A percentile compares a stretch with the other conserved stretches of the same genome.
phyloP scores from a whole-genome alignment of 2,329 filamentous ascomycete genomes.

The Scedosporium boydii region DNA sequence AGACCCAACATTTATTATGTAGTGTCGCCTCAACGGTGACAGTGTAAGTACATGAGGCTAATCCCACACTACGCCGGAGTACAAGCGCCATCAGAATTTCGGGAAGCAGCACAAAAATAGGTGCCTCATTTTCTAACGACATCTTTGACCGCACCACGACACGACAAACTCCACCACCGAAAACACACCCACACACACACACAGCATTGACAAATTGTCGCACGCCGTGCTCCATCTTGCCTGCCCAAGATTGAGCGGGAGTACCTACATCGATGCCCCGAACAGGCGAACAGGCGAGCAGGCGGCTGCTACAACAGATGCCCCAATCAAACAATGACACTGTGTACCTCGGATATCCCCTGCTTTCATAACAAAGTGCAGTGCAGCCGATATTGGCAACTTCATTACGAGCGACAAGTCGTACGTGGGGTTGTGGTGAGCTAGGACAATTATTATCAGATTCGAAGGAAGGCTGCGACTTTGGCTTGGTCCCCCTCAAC shows the following conservation, averaged over 20 bases:
- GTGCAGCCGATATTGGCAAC: too few species aligned
- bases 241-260: not conserved
- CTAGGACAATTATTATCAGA: not conserved
- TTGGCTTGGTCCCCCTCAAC: not conserved
- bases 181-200: too few species aligned
- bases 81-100: not conserved
- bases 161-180: not conserved
- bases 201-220: not conserved
- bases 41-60: not conserved
- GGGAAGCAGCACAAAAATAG: not conserved
- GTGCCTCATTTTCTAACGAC: not conserved
- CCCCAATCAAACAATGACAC: not conserved
- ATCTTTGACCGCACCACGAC: not conserved
- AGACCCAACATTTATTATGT: not conserved
- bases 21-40: not conserved
- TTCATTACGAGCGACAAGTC: not conserved
- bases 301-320: not conserved
- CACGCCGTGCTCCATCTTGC: not conserved
- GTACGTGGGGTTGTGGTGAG: not conserved
- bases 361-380: not conserved
- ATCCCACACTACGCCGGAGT: not conserved
- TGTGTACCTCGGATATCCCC: not conserved
- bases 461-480: not conserved
- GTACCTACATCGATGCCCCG: not conserved
- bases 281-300: not conserved